Conservation (phyloP, 768 basidiomycete species). For the Boletales sp. region DNA sequence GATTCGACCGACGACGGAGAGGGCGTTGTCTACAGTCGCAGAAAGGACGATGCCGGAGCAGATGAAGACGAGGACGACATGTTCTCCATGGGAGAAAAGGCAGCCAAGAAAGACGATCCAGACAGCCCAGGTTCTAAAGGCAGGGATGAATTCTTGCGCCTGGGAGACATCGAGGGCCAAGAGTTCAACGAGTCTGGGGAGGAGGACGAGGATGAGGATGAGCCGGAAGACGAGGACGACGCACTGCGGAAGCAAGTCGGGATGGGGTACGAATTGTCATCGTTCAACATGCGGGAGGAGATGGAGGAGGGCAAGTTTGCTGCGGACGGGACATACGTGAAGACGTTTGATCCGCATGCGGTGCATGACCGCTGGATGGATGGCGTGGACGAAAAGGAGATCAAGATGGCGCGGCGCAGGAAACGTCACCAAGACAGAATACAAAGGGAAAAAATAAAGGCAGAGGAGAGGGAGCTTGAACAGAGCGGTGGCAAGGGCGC, state of each 20-base stretch:
- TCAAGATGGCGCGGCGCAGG: conserved; percentile 72
- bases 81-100: conserved; percentile 67
- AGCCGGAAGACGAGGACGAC: conserved; percentile 70
- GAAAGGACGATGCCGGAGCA: conserved; percentile 48
- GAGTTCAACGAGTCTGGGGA: conserved; percentile 54
- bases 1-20: conserved; percentile 95
- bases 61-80: conserved; percentile 76
- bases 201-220: conserved; percentile 40
- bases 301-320: conserved; percentile 98
- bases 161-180: conserved; percentile 97
- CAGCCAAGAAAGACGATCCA: conserved; percentile 41
- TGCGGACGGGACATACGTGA: conserved; percentile 86
- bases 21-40: conserved; percentile 83
- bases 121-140: conserved; percentile 47
- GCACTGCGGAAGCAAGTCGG: conserved; percentile 73
- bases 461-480: conserved; percentile 71
- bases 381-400: conserved; percentile 78
- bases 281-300: conserved; percentile 99
- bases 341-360: conserved; percentile 84
- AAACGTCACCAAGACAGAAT: conserved; percentile 74
- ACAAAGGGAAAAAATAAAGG: conserved; percentile 63
- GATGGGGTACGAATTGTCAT: conserved; percentile 92
- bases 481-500: conserved; percentile 62
- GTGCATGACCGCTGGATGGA: conserved; percentile 97
- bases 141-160: conserved; percentile 71